A percentile compares a stretch with the other conserved stretches of the same genome.
Evolutionary conservation across 164 flowering plant species (phyloP).

Genomic region (Aristolochia californica): DNA sequence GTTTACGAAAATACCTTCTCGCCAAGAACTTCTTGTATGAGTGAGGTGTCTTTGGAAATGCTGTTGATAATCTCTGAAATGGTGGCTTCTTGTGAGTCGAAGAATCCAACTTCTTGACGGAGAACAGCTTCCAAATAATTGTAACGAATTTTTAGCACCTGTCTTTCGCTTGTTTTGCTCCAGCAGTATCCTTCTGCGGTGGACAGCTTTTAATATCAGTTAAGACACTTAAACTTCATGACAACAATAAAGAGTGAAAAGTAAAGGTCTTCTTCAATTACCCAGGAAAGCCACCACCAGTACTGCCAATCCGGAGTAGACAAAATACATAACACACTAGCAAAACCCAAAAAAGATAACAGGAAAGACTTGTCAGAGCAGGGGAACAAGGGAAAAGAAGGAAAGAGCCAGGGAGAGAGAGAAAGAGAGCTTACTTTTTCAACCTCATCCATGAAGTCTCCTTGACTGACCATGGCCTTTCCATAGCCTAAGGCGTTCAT

Average conservation of each 20-base stretch:
- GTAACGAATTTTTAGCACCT: constrained; percentile 59
- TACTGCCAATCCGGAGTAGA: constrained; percentile 74
- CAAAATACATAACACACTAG: constrained; percentile 73
- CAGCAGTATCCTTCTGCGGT: constrained; percentile 89
- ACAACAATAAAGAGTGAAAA: background rate
- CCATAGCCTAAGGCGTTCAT: constrained; percentile 82
- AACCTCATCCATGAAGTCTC: constrained; percentile 63
- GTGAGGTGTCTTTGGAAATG: constrained; percentile 73
- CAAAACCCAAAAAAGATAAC: constrained; percentile 3
- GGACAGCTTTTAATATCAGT: constrained; percentile 5
- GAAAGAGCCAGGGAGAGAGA: background rate
- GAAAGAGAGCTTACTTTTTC: constrained; percentile 41
- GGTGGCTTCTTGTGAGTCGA: constrained; percentile 83
- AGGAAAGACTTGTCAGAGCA: background rate
- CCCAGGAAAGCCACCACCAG: constrained; percentile 84
- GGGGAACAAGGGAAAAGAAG: background rate
- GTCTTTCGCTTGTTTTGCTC: constrained; percentile 85
- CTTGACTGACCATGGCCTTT: constrained; percentile 20
- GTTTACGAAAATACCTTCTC: constrained; percentile 50
- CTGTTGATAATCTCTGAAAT: constrained; percentile 74
- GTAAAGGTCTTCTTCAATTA: constrained; percentile 17
- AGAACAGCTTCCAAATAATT: constrained; percentile 81
- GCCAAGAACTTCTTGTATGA: constrained; percentile 76
- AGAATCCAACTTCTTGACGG: constrained; percentile 84
- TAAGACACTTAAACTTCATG: background rate